Percentiles rank a stretch among this genome's conserved stretches.
Evolutionary conservation across 345 rosid species (phyloP).

Genomic region (Isatis tinctoria): DNA sequence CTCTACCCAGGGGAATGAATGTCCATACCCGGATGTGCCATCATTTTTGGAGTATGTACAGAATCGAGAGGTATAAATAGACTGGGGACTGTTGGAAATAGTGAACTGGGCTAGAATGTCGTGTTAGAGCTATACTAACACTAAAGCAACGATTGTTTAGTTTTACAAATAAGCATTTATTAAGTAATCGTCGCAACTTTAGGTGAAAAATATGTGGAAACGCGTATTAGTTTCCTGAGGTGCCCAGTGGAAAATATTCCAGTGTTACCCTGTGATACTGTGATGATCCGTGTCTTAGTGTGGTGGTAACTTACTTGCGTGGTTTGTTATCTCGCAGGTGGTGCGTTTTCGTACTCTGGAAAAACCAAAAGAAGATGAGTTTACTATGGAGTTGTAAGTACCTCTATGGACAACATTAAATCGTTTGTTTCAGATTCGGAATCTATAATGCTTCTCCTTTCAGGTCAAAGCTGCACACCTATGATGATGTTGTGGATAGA

Average conservation of each 20-base stretch:
- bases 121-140: background rate
- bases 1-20: constrained; percentile 51
- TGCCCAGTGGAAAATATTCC: background rate
- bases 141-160: background rate
- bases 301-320: constrained; percentile 11
- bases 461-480: constrained; percentile 86
- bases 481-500: constrained; percentile 87
- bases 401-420: constrained; percentile 1
- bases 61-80: constrained; percentile 74
- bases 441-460: constrained; percentile 22
- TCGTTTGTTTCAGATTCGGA: background rate
- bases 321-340: constrained; percentile 39
- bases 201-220: background rate
- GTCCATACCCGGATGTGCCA: constrained; percentile 71
- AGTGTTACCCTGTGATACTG: constrained; percentile 1
- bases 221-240: background rate
- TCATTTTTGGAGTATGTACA: constrained; percentile 90
- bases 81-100: background rate
- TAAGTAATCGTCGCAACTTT: background rate
- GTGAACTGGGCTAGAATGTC: constrained; percentile 10
- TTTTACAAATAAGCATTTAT: background rate
- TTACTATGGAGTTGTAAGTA: constrained; percentile 83
- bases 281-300: background rate
- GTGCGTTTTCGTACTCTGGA: constrained; percentile 90
- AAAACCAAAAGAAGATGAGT: constrained; percentile 89